Base-by-base conservation (phyloP, 2,329 filamentous ascomycete genomes). In the Beauveria bassiana region DNA sequence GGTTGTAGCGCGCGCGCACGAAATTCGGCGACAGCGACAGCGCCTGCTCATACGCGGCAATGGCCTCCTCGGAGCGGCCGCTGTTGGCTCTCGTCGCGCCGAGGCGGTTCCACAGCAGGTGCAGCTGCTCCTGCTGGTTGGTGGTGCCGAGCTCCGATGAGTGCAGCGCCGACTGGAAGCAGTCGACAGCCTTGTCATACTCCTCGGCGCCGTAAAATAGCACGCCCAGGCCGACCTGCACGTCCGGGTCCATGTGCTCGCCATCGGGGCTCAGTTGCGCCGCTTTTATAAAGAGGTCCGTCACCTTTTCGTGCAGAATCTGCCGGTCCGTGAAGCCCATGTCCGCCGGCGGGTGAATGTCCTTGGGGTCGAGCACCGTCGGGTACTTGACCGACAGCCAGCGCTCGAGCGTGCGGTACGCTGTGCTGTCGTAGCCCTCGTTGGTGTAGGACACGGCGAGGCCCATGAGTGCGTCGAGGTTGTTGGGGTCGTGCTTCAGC, bases 361-460 rank as follows among this genome's bases (percentile, higher is more conserved):
- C 82, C 55, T 85, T 83, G 14, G 87, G 87, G 55, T 90, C 78
- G 69, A 92, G 86, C 65, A 99, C 86, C 42, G 86, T 80, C 7
- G 95, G 93, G 75, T 99, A 99, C 75, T 96, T 96, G 69, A 90
- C 86, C n/a, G 91, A 91, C 34, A 99, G 83, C 95, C 95, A 99
- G 66, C 93, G 90, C 77, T 99, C 95, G 16, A 99, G 83, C 10
- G 93, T 98, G 60, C 93, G 87, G 79, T 98, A 99, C 53, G 95
- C 93, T 22, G 93, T 96, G 71, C 90, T 93, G 75, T 99, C 95
- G 77, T 98, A 99, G 65, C 93, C 95, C 77, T 99, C 95, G 77
- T 99, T 99, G 53, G 95, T 99, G 75, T 99, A 99, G 5, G 91
- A 96, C 22, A 99, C 93, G 16, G 93, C 92, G 58, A 99, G 79